These are phyloP conservation scores for Colletotrichum endophyticum DNA, from an alignment of 2,329 filamentous ascomycete species.

Conservation along the genomic window DNA sequence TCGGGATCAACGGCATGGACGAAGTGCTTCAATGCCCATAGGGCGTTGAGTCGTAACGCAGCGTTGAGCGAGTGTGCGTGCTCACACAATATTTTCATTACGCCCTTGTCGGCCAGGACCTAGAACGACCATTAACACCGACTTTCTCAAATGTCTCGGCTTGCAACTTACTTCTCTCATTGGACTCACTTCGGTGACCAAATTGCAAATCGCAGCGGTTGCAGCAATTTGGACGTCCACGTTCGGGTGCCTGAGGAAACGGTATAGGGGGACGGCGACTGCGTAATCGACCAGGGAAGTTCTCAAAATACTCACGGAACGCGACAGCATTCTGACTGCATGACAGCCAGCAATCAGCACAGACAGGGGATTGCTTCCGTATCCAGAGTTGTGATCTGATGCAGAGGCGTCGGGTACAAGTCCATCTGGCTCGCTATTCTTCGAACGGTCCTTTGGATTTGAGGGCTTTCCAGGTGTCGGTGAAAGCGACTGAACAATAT, in stretches of 20 bases:
- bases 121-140: slow-evolving; percentile 36
- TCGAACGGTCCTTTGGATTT: slow-evolving; percentile 44
- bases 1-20: slow-evolving; percentile 74
- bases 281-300: slow-evolving; percentile 88
- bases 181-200: slow-evolving; percentile 87
- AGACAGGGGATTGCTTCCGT: slow-evolving; percentile 74
- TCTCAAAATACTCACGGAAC: slow-evolving; percentile 82
- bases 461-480: slow-evolving; percentile 59
- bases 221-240: slow-evolving; percentile 85
- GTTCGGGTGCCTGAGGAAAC: slow-evolving; percentile 75
- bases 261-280: slow-evolving; percentile 78
- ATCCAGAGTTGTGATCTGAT: slow-evolving; percentile 46
- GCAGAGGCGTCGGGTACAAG: slow-evolving; percentile 26
- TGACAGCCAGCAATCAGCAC: slow-evolving; percentile 88
- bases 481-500: slow-evolving; percentile 80
- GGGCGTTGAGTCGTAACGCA: slow-evolving; percentile 80
- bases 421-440: slow-evolving; percentile 40
- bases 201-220: slow-evolving; percentile 82
- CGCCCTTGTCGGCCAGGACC: slow-evolving; percentile 74
- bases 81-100: slow-evolving; percentile 79
- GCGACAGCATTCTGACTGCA: slow-evolving; percentile 78
- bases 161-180: slow-evolving; percentile 76
- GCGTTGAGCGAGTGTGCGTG: slow-evolving; percentile 83
- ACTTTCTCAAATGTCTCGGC: no score
- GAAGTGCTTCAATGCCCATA: slow-evolving; percentile 95